A percentile compares a stretch with the other conserved stretches of the same genome.
phyloP scores from a whole-genome alignment of 2,329 filamentous ascomycete genomes.

The Cladophialophora exuberans region DNA sequence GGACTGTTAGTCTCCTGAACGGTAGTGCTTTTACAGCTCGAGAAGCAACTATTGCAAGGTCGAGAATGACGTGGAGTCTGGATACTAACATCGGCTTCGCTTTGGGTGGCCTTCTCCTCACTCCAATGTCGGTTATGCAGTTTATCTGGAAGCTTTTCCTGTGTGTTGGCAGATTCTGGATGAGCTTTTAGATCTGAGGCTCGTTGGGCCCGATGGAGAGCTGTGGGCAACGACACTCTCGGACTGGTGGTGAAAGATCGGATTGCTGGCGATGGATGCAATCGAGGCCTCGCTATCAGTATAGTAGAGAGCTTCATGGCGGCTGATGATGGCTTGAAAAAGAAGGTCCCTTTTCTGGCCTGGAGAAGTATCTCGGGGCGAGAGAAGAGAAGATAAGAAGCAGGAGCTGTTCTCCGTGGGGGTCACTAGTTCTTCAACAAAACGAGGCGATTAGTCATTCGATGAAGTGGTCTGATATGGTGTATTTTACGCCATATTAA shows the following conservation, averaged over 20 bases:
- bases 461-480: too few species aligned
- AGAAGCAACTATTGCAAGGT: not conserved
- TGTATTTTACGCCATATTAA: too few species aligned
- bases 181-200: constrained; percentile 24
- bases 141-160: constrained; percentile 25
- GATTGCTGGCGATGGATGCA: not conserved
- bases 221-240: constrained; percentile 13
- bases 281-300: not conserved
- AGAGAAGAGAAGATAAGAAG: too few species aligned
- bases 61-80: not conserved
- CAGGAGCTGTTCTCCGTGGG: too few species aligned
- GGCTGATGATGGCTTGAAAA: too few species aligned
- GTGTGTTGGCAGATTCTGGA: constrained; percentile 21
- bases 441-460: too few species aligned
- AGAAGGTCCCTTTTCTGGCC: too few species aligned
- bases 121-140: constrained; percentile 25
- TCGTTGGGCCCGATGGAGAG: constrained; percentile 19
- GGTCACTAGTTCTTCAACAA: too few species aligned
- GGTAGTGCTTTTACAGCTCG: not conserved
- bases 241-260: constrained; percentile 8
- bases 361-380: too few species aligned
- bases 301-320: not conserved
- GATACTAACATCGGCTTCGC: constrained; percentile 26
- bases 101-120: constrained; percentile 24
- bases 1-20: not conserved